These are phyloP conservation scores for Pythium chondricola DNA, from an alignment of 352 stramenopile genomes.

Conservation along the genomic window DNA sequence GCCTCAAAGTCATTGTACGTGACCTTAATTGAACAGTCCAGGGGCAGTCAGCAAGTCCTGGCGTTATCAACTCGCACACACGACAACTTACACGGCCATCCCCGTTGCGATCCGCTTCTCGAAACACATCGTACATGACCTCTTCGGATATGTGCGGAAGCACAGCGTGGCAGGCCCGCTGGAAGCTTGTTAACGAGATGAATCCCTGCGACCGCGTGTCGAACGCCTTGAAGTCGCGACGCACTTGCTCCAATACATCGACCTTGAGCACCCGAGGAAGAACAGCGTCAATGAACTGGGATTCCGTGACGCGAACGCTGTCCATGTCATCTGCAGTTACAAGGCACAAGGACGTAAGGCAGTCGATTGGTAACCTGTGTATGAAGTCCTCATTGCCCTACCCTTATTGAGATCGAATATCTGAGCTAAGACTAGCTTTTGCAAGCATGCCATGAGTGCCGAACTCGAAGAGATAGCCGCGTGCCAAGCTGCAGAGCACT, in stretches of 20 bases:
- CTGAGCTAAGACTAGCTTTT: conserved; percentile 50
- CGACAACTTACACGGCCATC: conserved; percentile 35
- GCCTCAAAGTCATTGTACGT: conserved; percentile 65
- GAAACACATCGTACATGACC: conserved; percentile 31
- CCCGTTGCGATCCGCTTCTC: conserved; percentile 46
- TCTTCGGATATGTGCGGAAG: conserved; percentile 32
- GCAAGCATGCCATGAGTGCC: no score
- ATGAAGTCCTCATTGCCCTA: no score
- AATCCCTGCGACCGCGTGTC: conserved; percentile 55
- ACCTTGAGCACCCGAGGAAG: conserved; percentile 27
- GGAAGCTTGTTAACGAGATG: conserved; percentile 55
- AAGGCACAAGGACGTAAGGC: neutral
- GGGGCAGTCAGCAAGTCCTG: no score
- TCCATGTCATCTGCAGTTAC: conserved; percentile 1
- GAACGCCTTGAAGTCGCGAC: conserved; percentile 58
- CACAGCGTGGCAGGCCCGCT: conserved; percentile 29
- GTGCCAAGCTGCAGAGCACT: no score
- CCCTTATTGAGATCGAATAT: conserved; percentile 34
- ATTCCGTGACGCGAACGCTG: conserved; percentile 18
- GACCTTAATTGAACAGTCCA: no score
- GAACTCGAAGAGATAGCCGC: no score
- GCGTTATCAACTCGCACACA: no score
- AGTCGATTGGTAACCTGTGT: conserved; percentile 1
- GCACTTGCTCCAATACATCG: conserved; percentile 50
- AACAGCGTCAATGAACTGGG: conserved; percentile 23